Evolutionary conservation across 768 basidiomycete genomes (phyloP), one percentile per base, ranked within the genome.

Genomic region (Podaxis sp.): DNA sequence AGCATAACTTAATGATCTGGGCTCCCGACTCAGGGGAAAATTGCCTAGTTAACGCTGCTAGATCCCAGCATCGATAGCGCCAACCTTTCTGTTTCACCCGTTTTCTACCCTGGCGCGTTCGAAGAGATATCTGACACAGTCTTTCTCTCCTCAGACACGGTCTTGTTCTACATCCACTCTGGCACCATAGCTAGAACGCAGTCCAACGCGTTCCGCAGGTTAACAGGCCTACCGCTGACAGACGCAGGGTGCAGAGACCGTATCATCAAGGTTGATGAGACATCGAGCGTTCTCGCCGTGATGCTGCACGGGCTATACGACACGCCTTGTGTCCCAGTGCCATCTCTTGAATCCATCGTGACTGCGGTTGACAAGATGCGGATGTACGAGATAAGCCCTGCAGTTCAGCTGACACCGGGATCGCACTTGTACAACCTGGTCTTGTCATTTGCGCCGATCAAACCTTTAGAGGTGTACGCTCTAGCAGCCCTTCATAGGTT

Each of bases 281-380:
- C 53, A 4, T 59, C 61, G 7, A 33, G 36, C 7, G 48, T 63
- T 11, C 56, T 68, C 13, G 60, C 65, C 22, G 51, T 68, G 24
- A 56, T 68, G 33, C 24, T 65, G 10, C 67, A 68, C 44, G 48
- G 64, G 12, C 13, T 68, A 11, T 68, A 66, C 41, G 58, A 60
- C 11, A 64, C 53, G 8, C 64, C 64, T 8, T 55, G 59, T 13
- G 58, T 59, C 2, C 40, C 65, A 40, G 56, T 55, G 3, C 67
- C 66, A 15, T 26, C 58, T 8, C 26, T 51, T n/a, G 62, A 65
- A 3, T 41, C 54, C 26, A 33, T 66, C 5, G 26, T 62, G 17
- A 38, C 52, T 20, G 66, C 67, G 13, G 44, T 68, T 24, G 67
- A 68, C 41, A 40, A 44, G 17, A 65, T 68, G 64, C 56, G 61